These are phyloP conservation scores for Inosperma sp. DNA, from an alignment of 768 basidiomycete species.

Conservation along the genomic window DNA sequence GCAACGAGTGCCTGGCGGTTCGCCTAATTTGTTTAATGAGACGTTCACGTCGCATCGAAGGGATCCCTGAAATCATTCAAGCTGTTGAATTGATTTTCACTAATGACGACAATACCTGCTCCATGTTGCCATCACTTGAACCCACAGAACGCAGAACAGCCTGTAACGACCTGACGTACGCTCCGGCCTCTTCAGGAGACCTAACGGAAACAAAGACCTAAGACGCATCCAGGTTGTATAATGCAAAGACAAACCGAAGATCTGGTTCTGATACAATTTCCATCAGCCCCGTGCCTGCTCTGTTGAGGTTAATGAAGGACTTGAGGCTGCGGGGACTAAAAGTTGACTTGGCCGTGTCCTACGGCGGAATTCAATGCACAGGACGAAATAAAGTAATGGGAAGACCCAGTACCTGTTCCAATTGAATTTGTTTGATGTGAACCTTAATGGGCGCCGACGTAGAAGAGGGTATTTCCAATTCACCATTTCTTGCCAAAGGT, in stretches of 20 bases:
- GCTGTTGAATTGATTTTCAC: not conserved
- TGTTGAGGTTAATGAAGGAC: slow-evolving; percentile 79
- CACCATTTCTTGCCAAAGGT: slow-evolving; percentile 71
- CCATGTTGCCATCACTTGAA: slow-evolving; percentile 95
- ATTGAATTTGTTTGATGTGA: slow-evolving; percentile 90
- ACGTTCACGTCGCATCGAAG: slow-evolving; percentile 95
- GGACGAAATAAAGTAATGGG: not conserved
- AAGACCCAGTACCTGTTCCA: slow-evolving; percentile 71
- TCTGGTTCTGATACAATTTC: slow-evolving; percentile 97
- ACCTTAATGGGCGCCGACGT: slow-evolving; percentile 40
- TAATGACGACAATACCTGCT: slow-evolving; percentile 53
- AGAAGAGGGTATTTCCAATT: slow-evolving; percentile 41
- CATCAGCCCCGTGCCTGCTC: slow-evolving; percentile 86
- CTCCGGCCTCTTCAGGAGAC: slow-evolving; percentile 85
- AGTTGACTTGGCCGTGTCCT: slow-evolving; percentile 92
- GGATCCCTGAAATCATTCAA: slow-evolving; percentile 62
- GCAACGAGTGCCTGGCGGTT: slow-evolving; percentile 73
- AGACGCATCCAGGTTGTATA: not conserved
- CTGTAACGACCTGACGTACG: slow-evolving; percentile 82
- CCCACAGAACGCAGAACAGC: slow-evolving; percentile 76
- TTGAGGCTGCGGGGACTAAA: slow-evolving; percentile 45
- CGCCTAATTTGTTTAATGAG: slow-evolving; percentile 69
- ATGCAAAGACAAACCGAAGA: slow-evolving; percentile 48
- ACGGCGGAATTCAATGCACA: slow-evolving; percentile 4
- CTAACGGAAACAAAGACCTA: slow-evolving; percentile 31